A percentile compares a stretch with the other conserved stretches of the same genome.
phyloP scores from a whole-genome alignment of 2,329 filamentous ascomycete species.

The Emydomyces testavorans region DNA sequence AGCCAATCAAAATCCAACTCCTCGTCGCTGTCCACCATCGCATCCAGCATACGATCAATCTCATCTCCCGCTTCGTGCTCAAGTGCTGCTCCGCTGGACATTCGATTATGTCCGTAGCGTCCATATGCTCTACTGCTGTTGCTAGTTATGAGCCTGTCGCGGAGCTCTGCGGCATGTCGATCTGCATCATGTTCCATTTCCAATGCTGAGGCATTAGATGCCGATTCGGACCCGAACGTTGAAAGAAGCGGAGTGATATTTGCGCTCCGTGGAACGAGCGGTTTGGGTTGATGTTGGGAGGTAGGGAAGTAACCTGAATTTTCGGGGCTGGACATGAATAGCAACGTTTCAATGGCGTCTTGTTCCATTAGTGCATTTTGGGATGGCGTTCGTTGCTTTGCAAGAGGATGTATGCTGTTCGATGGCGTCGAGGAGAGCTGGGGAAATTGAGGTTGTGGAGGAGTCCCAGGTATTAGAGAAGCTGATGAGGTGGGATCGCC shows the following conservation, averaged over 20 bases:
- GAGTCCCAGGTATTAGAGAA: conserved; percentile 23
- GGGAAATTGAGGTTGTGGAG: conserved; percentile 22
- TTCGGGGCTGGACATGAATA: conserved; percentile 42
- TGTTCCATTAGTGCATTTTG: conserved; percentile 39
- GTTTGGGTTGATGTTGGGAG: conserved; percentile 19
- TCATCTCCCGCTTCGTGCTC: conserved; percentile 19
- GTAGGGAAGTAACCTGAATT: conserved; percentile 36
- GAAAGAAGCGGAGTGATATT: conserved; percentile 8
- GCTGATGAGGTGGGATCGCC: conserved; percentile 15
- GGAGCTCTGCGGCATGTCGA: not conserved
- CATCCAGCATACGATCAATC: conserved; percentile 24
- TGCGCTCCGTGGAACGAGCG: conserved; percentile 8
- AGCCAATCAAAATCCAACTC: conserved; percentile 19
- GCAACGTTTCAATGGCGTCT: conserved; percentile 40
- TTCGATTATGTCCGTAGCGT: not conserved
- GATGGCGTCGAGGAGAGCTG: conserved; percentile 18
- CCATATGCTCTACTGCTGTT: conserved; percentile 15
- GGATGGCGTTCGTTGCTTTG: conserved; percentile 28
- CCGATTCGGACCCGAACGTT: conserved; percentile 14
- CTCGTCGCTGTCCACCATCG: conserved; percentile 20
- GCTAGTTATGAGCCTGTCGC: conserved; percentile 17
- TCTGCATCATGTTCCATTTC: conserved; percentile 13
- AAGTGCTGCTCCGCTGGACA: conserved; percentile 8
- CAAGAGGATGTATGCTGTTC: conserved; percentile 19
- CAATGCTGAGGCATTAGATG: conserved; percentile 15